Evolutionary conservation across 1,139 yeast genomes (phyloP), one percentile per base, ranked within the genome.

Genomic region (Zhuliangozyma parablackwelliae): DNA sequence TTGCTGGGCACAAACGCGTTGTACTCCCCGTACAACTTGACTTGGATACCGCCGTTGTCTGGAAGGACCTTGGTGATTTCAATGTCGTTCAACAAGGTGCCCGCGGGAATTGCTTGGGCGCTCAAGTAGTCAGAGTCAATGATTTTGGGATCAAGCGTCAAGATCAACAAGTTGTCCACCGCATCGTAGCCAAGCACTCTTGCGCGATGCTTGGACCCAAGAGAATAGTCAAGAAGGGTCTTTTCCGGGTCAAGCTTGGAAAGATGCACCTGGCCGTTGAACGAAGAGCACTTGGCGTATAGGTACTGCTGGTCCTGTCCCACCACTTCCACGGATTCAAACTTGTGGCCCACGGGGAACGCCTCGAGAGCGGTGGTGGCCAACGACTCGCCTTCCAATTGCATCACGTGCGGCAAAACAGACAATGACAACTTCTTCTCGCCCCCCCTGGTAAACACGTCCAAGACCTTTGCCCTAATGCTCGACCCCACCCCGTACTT

Each of bases 281-380:
- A 46, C 30, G 78, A 77, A 27, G 76, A 73, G 33, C 85, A 58
- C 25, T 77, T 72, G 25, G 79, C 77, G 47, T 71, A 79, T 28
- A 82, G 53, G 51, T 75, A 82, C 36, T 69, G 63, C 3, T 72
- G 53, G 51, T 81, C 87, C 36, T 71, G 66, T 25, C 82, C 85
- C 37, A 70, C 64, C 26, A 90, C 74, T 26, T 72, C 74, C 23
- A 75, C 78, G 9, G 62, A 61, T 6, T 82, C 88, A 37, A 89
- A 71, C 16, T 72, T 65, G 48, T 81, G 81, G 9, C 98, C 97
- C 32, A 82, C 57, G 12, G 95, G 89, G 61, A 84, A 82, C 0
- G 92, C 85, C 38, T 79, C 82, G 35, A 82, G 59, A 9, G 47
- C 37, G 31, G 42, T 35, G 23, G 31, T 37, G 27, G 48, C 36